Percentiles rank a stretch among this genome's conserved stretches.
phyloP scores from a whole-genome alignment of 805 yeast genomes.

The Cyberlindnera maclurae region DNA sequence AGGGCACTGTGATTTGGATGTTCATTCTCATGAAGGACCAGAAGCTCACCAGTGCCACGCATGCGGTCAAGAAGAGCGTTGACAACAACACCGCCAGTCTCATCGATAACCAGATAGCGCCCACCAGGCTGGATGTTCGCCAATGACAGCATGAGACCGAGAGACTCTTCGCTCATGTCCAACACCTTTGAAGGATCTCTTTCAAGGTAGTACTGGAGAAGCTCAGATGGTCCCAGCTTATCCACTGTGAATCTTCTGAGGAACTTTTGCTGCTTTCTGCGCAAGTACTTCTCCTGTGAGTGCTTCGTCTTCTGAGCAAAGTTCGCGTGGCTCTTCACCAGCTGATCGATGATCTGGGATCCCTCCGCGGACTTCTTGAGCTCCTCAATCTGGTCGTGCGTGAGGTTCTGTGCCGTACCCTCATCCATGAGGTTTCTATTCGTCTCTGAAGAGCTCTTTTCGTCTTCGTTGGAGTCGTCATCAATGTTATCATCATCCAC shows the following conservation, averaged over 20 bases:
- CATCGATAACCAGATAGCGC: constrained; percentile 79
- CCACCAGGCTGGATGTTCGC: constrained; percentile 90
- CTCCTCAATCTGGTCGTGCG: constrained; percentile 75
- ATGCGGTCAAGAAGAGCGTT: constrained; percentile 87
- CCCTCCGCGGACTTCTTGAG: constrained; percentile 65
- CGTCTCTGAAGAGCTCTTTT: constrained; percentile 41
- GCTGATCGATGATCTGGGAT: constrained; percentile 63
- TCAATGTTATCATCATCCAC: constrained; percentile 23
- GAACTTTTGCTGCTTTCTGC: constrained; percentile 88
- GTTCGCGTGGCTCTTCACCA: constrained; percentile 77
- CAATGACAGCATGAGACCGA: constrained; percentile 69
- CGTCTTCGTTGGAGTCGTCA: constrained; percentile 17
- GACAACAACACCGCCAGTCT: constrained; percentile 86
- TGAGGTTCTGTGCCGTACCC: constrained; percentile 65
- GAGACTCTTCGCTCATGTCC: constrained; percentile 79
- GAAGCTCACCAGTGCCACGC: constrained; percentile 63
- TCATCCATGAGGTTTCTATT: constrained; percentile 61
- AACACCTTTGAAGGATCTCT: constrained; percentile 59
- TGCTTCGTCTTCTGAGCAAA: constrained; percentile 84
- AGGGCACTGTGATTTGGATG: constrained; percentile 77
- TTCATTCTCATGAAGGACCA: constrained; percentile 85
- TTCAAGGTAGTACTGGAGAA: constrained; percentile 68
- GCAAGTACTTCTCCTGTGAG: constrained; percentile 87
- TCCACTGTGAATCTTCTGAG: constrained; percentile 80
- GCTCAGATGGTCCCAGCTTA: constrained; percentile 59